These are phyloP conservation scores for Peronospora destructor DNA, from an alignment of 352 stramenopile genomes.

Conservation along the genomic window DNA sequence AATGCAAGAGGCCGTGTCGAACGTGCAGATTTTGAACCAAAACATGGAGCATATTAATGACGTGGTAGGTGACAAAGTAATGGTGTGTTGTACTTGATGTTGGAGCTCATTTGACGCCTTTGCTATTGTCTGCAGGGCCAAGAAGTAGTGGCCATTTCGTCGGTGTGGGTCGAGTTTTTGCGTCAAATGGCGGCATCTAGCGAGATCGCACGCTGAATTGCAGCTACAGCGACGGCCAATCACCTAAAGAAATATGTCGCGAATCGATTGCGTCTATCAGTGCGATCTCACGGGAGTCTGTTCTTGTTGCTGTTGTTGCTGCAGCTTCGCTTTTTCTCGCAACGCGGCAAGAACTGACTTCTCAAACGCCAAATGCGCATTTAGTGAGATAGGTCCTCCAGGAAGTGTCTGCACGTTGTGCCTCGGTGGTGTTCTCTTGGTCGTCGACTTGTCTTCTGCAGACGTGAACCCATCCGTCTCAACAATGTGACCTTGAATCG, in stretches of 20 bases:
- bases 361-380: constrained; percentile 36
- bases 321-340: constrained; percentile 30
- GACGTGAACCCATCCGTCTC: constrained; percentile 40
- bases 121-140: constrained; percentile 37
- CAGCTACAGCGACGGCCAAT: neutral
- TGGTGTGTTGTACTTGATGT: neutral
- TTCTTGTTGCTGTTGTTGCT: constrained; percentile 15
- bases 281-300: constrained; percentile 9
- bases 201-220: constrained; percentile 34
- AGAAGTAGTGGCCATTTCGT: constrained; percentile 67
- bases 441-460: constrained; percentile 17
- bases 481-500: constrained; percentile 59
- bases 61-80: constrained; percentile 35
- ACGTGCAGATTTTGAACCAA: constrained; percentile 74
- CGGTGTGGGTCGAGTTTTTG: constrained; percentile 65
- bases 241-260: neutral
- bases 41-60: constrained; percentile 80
- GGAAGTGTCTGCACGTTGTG: constrained; percentile 29
- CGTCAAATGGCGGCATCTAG: constrained; percentile 41
- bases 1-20: constrained; percentile 76
- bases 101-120: neutral
- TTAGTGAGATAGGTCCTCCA: constrained; percentile 33
- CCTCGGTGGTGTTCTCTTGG: constrained; percentile 7
- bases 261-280: neutral
- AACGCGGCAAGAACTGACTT: constrained; percentile 38